These are phyloP conservation scores for Limnanthes douglasii DNA, from an alignment of 345 rosid species.

Conservation along the genomic window DNA sequence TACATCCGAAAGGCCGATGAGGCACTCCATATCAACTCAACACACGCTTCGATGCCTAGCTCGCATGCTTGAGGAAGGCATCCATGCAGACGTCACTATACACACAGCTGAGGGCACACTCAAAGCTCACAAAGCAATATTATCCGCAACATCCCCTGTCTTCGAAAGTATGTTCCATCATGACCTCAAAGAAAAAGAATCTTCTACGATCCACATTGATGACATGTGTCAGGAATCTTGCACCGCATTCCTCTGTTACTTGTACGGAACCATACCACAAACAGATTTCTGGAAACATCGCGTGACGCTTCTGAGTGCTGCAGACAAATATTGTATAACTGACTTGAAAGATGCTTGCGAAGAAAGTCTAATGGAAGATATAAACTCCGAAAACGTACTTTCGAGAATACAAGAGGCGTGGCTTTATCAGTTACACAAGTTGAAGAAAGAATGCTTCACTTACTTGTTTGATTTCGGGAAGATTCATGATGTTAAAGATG, in stretches of 20 bases:
- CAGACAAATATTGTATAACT: constrained; percentile 67
- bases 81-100: constrained; percentile 66
- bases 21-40: constrained; percentile 46
- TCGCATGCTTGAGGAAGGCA: constrained; percentile 75
- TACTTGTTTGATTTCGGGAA: constrained; percentile 86
- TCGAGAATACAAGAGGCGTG: constrained; percentile 89
- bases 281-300: constrained; percentile 93
- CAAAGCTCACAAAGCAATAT: constrained; percentile 73
- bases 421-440: constrained; percentile 70
- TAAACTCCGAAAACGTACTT: constrained; percentile 63
- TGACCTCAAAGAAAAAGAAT: constrained; percentile 80
- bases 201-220: constrained; percentile 60
- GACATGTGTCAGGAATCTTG: constrained; percentile 86
- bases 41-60: constrained; percentile 60
- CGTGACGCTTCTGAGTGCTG: constrained; percentile 55
- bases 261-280: constrained; percentile 70
- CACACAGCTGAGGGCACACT: constrained; percentile 62
- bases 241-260: constrained; percentile 56
- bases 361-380: constrained; percentile 83
- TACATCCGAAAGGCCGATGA: constrained; percentile 51
- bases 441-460: constrained; percentile 75
- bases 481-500: constrained; percentile 72
- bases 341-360: constrained; percentile 74
- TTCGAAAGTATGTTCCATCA: constrained; percentile 88
- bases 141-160: constrained; percentile 78